phyloP scores from a whole-genome alignment of 2,329 filamentous ascomycete genomes.

The Chrysosphaeria jannelii region DNA sequence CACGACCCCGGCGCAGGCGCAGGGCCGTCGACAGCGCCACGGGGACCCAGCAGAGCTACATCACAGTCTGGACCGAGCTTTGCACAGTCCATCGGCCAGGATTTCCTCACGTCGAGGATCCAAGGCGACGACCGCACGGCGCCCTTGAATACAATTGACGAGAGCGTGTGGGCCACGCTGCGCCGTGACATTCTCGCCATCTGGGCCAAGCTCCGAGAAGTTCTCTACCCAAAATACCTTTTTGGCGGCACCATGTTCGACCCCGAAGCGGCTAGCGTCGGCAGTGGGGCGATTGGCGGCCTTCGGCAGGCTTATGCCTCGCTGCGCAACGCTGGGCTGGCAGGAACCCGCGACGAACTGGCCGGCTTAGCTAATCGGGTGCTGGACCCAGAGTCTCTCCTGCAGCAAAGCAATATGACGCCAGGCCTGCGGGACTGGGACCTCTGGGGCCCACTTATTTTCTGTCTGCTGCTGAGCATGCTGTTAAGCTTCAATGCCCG shows the following conservation, averaged over 20 bases:
- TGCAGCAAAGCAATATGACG: conserved; percentile 42
- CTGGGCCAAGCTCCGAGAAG: conserved; percentile 95
- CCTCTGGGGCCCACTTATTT: conserved; percentile 86
- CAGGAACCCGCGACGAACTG: conserved; percentile 29
- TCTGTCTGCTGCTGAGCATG: conserved; percentile 49
- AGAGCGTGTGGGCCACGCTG: conserved; percentile 91
- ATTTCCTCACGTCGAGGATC: conserved; percentile 67
- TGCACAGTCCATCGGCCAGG: conserved; percentile 31
- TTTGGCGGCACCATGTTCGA: conserved; percentile 40
- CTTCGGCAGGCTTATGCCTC: conserved; percentile 31
- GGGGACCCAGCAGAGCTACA: background rate
- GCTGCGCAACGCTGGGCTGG: conserved; percentile 24
- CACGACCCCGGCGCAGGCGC: conserved; percentile 22
- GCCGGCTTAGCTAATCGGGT: conserved; percentile 28
- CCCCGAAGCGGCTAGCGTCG: conserved; percentile 7
- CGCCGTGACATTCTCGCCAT: conserved; percentile 73
- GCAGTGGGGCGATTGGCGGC: conserved; percentile 1
- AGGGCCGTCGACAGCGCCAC: conserved; percentile 1
- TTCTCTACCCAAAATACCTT: conserved; percentile 84
- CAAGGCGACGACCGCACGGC: conserved; percentile 79
- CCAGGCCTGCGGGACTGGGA: conserved; percentile 89
- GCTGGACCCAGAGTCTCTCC: conserved; percentile 29
- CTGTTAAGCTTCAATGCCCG: conserved; percentile 58
- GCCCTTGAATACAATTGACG: conserved; percentile 79
- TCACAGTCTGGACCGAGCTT: conserved; percentile 9